Evolutionary conservation across 495 filamentous ascomycete genomes (phyloP).

Genomic region (Amniculicola lignicola): DNA sequence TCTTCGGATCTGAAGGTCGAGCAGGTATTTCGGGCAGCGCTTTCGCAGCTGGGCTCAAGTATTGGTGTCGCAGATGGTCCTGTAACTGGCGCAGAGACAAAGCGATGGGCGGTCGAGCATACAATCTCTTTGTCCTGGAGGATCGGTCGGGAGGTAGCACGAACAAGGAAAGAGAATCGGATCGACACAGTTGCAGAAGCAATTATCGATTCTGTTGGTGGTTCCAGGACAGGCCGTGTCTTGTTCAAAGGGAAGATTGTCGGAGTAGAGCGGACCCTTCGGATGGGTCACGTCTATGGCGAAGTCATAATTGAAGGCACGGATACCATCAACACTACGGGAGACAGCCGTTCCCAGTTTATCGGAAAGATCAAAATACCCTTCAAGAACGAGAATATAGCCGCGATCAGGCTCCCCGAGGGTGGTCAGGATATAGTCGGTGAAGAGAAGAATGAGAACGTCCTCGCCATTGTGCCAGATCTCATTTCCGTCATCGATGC

Average conservation of each 20-base stretch:
- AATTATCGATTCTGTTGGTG: constrained; percentile 57
- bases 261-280: constrained; percentile 53
- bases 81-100: constrained; percentile 50
- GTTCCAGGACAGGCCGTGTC: constrained; percentile 49
- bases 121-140: constrained; percentile 55
- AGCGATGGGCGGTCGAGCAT: constrained; percentile 51
- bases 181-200: constrained; percentile 52
- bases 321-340: constrained; percentile 35
- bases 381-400: constrained; percentile 66
- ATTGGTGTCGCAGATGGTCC: constrained; percentile 50
- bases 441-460: constrained; percentile 39
- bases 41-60: constrained; percentile 33
- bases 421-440: constrained; percentile 30
- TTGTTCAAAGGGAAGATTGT: constrained; percentile 62
- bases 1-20: constrained; percentile 37
- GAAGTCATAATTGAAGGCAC: constrained; percentile 52
- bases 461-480: constrained; percentile 59
- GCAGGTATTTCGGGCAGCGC: constrained; percentile 32
- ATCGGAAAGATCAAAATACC: constrained; percentile 52
- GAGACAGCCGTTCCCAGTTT: constrained; percentile 7
- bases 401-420: constrained; percentile 44
- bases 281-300: constrained; percentile 55
- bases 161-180: constrained; percentile 48
- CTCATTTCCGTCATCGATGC: constrained; percentile 60
- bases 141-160: constrained; percentile 53